Percentiles rank a stretch among this genome's conserved stretches.
Conservation (phyloP, 139 green algal genomes). For the Klebsormidium nitens region DNA sequence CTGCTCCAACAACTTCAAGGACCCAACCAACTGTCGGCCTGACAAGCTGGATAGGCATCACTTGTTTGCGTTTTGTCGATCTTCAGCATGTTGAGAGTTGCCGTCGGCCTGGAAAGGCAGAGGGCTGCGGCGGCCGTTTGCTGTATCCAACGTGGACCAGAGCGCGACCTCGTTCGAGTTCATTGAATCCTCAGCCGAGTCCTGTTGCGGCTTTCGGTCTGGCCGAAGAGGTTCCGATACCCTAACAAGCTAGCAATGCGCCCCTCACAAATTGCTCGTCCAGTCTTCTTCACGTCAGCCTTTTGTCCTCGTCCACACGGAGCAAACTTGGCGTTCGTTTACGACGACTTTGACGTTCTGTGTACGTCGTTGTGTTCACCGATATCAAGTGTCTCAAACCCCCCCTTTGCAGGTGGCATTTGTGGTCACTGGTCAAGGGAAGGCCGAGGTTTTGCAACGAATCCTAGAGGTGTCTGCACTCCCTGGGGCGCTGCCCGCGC, state of each 20-base stretch:
- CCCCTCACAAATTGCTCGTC: neutral
- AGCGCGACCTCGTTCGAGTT: no score
- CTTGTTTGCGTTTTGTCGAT: no score
- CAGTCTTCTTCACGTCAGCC: neutral
- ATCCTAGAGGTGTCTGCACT: slow-evolving; percentile 4
- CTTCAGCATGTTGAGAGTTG: no score
- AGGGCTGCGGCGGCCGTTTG: no score
- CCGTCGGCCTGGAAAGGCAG: no score
- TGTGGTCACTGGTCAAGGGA: slow-evolving; percentile 9
- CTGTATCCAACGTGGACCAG: no score
- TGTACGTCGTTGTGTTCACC: neutral
- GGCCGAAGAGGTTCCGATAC: neutral
- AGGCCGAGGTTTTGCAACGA: slow-evolving; percentile 17
- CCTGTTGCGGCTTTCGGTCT: no score
- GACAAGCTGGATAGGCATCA: no score
- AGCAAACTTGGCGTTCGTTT: neutral
- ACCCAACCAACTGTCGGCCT: no score
- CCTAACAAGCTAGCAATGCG: neutral
- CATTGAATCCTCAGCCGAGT: no score
- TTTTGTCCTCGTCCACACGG: neutral
- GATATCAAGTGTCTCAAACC: neutral
- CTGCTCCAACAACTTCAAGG: no score
- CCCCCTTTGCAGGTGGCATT: slow-evolving; percentile 15
- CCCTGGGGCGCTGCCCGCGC: slow-evolving; percentile 31
- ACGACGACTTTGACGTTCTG: no score